A percentile compares a stretch with the other conserved stretches of the same genome.
Conservation (phyloP, 2,329 filamentous ascomycete genomes). For the Hirsutella rhossiliensis region DNA sequence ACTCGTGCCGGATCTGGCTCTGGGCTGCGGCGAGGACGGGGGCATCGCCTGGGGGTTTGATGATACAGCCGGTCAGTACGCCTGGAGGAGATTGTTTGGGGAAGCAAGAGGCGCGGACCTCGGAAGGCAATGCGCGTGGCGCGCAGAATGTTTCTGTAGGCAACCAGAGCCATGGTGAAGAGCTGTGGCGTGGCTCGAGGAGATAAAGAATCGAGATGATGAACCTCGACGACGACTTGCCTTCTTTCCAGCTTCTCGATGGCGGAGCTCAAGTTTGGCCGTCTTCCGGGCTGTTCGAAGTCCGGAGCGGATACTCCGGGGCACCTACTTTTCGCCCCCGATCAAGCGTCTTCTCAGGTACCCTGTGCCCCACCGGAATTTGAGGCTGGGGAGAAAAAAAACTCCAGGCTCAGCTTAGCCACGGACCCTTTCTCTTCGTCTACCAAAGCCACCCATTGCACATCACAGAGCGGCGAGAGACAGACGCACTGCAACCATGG, state of each 20-base stretch:
- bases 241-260: too few species aligned
- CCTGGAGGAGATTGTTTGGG: not conserved
- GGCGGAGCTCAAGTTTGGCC: constrained; percentile 12
- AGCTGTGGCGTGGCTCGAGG: too few species aligned
- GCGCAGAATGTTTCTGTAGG: constrained; percentile 73
- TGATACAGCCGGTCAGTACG: not conserved
- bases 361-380: constrained; percentile 4
- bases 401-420: not conserved
- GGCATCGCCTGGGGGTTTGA: constrained; percentile 49
- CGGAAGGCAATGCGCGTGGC: constrained; percentile 73
- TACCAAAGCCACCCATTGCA: not conserved
- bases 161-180: constrained; percentile 50
- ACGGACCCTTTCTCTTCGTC: not conserved
- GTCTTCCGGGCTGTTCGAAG: constrained; percentile 6
- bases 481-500: constrained; percentile 37
- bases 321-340: too few species aligned
- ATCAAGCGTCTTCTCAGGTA: too few species aligned
- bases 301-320: too few species aligned
- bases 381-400: constrained; percentile 4
- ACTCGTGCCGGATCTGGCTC: constrained; percentile 58
- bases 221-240: too few species aligned
- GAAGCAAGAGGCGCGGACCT: constrained; percentile 38
- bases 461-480: constrained; percentile 1
- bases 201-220: too few species aligned
- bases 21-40: constrained; percentile 59